A percentile compares a stretch with the other conserved stretches of the same genome.
phyloP scores from a whole-genome alignment of 192 early-diverging fungal genomes.

The Thamnidium elegans region DNA sequence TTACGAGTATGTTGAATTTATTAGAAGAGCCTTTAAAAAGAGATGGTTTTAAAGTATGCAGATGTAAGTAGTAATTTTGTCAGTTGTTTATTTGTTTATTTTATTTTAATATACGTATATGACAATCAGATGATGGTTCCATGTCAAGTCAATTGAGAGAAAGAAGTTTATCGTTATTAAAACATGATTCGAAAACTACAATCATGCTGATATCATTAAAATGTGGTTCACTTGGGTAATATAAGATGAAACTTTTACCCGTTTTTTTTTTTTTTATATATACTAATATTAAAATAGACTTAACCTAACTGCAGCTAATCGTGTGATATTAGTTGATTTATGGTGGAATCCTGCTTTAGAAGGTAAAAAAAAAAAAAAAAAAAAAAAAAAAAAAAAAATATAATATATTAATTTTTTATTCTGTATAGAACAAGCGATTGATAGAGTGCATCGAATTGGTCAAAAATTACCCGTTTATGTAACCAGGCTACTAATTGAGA shows the following conservation, averaged over 20 bases:
- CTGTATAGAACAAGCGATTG: constrained; percentile 63
- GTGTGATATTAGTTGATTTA: constrained; percentile 73
- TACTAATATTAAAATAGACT: constrained; percentile 53
- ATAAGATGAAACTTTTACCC: too few relatives aligned
- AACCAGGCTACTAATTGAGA: constrained; percentile 61
- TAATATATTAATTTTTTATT: too few relatives aligned
- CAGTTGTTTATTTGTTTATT: neutral
- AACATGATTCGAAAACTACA: constrained; percentile 50
- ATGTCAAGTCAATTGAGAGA: constrained; percentile 52
- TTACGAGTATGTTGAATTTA: constrained; percentile 48
- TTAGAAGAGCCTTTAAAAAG: constrained; percentile 45
- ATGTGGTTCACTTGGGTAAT: constrained; percentile 41
- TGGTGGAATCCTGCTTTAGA: constrained; percentile 84
- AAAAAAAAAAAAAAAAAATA: too few relatives aligned
- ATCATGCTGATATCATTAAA: constrained; percentile 61
- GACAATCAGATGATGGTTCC: constrained; percentile 29
- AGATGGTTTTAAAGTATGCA: constrained; percentile 39
- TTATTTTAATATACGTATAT: neutral
- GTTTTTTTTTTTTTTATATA: constrained; percentile 36
- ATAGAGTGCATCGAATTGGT: constrained; percentile 79
- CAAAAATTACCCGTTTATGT: constrained; percentile 64
- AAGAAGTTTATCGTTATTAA: constrained; percentile 59
- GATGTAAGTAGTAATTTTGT: constrained; percentile 27
- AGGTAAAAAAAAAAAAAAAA: constrained; percentile 32
- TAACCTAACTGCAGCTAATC: constrained; percentile 71